Base-by-base conservation (phyloP, 352 stramenopile genomes). In the Saprolegnia diclina region DNA sequence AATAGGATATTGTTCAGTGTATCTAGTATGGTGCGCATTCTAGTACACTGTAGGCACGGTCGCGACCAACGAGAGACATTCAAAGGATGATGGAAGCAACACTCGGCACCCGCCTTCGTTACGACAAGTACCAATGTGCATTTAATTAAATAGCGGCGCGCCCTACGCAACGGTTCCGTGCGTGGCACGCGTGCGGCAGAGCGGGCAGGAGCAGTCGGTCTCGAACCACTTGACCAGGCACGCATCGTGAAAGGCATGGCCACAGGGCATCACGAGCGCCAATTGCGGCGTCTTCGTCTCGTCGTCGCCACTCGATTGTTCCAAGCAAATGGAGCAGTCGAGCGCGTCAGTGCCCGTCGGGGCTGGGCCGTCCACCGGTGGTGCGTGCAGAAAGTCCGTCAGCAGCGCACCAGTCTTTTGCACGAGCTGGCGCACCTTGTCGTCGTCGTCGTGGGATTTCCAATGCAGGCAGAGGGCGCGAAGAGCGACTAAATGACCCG, bases 191-290 rank as follows among this genome's bases (percentile, higher is more conserved):
- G 52, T n/a, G 45, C 86, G 83, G 54, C 87, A 94, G 79, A 94
- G 90, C 48, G 87, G 85, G 67, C 85, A 94, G 63, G 91, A 83
- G 0, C 78, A 82, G 75, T 83, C 91, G 71, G 75, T 78, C 22
- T 92, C 80, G 64, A 94, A 71, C 87, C 87, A 92, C 69, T 92
- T 82, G 65, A 92, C 84, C 48, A 94, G 73, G 64, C 87, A 94
- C 38, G 91, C 81, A 59, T 94, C 83, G 76, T 92, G 87, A 73
- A 94, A 94, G 19, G 75, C 80, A 73, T 94, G 84, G 57, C 88
- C 64, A 62, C 87, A 92, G 32, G 84, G 82, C 63, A 94, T 67
- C 72, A 89, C 87, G 26, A 94, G 81, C 53, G 91, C 81, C 63
- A 89, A 90, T 80, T 62, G 29, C 18, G 16, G 24, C 7, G 22